A percentile compares a stretch with the other conserved stretches of the same genome.
Conservation (phyloP, 2,329 filamentous ascomycete species). For the Dothideomycetes sp. region DNA sequence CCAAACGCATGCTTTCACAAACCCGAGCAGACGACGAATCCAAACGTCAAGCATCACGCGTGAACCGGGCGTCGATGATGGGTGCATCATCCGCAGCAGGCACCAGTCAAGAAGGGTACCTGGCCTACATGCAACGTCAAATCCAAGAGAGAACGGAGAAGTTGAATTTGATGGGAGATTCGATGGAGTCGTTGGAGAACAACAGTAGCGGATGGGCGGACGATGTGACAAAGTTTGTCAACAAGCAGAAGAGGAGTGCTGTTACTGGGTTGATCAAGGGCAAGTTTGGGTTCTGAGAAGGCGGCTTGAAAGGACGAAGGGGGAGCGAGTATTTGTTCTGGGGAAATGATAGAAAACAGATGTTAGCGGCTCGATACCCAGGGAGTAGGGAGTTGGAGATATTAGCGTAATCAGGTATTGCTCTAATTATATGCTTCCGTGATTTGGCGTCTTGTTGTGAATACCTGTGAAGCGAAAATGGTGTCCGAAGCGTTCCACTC, state of each 20-base stretch:
- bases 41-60: conserved; percentile 27
- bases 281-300: conserved; percentile 14
- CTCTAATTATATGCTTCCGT: no score
- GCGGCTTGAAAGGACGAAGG: background rate
- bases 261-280: conserved; percentile 14
- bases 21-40: conserved; percentile 61
- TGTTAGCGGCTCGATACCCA: no score
- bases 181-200: conserved; percentile 72
- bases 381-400: no score
- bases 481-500: no score
- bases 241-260: conserved; percentile 71
- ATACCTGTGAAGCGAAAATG: no score
- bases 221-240: conserved; percentile 79
- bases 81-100: conserved; percentile 19
- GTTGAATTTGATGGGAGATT: conserved; percentile 71
- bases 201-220: conserved; percentile 76
- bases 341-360: no score
- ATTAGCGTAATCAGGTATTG: no score
- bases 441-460: no score
- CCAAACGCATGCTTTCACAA: conserved; percentile 78
- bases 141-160: conserved; percentile 86
- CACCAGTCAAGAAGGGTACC: conserved; percentile 52
- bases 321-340: no score
- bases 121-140: conserved; percentile 75
- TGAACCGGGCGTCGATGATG: conserved; percentile 27